Base-by-base conservation (phyloP, 345 rosid genomes). In the Eucalyptus polyanthemos region DNA sequence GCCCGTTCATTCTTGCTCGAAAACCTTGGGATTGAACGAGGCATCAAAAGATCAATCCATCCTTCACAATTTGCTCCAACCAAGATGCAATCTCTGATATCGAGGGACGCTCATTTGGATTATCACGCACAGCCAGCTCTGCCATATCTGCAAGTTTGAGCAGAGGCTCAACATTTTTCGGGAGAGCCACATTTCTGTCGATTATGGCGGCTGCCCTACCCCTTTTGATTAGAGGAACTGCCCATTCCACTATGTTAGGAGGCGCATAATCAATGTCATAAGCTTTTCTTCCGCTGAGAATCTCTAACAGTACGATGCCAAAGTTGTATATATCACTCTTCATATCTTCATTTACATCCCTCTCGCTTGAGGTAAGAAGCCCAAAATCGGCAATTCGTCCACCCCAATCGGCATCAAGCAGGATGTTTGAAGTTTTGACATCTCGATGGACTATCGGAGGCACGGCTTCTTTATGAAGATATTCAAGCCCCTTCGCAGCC, bases 331-430 rank as follows among this genome's bases (percentile, higher is more conserved):
- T 95, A 94, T 97, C 99, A 69, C 90, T 91, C 91, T 93, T 93
- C 76, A 90, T 89, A 54, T 94, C 98, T 67, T 93, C 92, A 49
- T 72, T 87, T 83, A 90, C 89, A 86, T 96, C 97, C 89, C 90
- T 93, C 86, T 92, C 95, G 51, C 90, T 93, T 85, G 96, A 91
- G n/a, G 94, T 91, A 62, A 94, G 88, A 15, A 97, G 94, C 56
- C 98, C 99, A 44, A 97, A 97, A 91, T 95, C 97, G 17, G 99
- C 97, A 50, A 97, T 93, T 37, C 99, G 86, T 44, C 98, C 99
- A 27, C 94, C 97, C 98, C 98, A 97, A 13, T 95, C 98, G 9
- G 95, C 91, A 88, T 97, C 99, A 91, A 97, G 93, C 45, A 97
- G 95, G 88, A 97, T 94, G 91, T 96, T 97, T 50, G 96, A 96